These are phyloP conservation scores for Pascua guehoae DNA, from an alignment of 1,284 basidiomycete genomes.

Conservation along the genomic window DNA sequence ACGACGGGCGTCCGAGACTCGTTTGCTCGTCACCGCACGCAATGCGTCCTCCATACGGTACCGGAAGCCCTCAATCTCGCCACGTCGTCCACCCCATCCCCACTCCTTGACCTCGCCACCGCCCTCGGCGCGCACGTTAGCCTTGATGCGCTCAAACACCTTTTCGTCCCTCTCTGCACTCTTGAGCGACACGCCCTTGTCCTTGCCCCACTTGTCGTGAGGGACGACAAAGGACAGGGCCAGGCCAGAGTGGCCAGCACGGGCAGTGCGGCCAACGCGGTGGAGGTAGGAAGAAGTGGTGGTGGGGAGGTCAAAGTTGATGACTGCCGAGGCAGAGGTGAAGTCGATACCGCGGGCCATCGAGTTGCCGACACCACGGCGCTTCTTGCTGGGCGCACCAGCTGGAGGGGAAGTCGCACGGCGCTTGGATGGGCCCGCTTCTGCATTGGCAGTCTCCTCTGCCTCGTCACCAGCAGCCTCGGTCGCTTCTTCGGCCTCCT, in stretches of 20 bases:
- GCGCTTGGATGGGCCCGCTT: slow-evolving; percentile 42
- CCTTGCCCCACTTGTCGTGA: slow-evolving; percentile 66
- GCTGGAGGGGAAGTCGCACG: slow-evolving; percentile 32
- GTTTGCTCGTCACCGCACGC: slow-evolving; percentile 77
- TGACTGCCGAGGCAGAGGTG: slow-evolving; percentile 91
- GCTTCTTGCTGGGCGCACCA: slow-evolving; percentile 24
- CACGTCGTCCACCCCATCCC: slow-evolving; percentile 78
- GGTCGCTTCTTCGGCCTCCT: slow-evolving; percentile 25
- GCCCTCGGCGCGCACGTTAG: slow-evolving; percentile 62
- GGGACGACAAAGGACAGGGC: slow-evolving; percentile 88
- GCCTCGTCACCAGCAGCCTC: slow-evolving; percentile 39
- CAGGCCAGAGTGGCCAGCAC: slow-evolving; percentile 90
- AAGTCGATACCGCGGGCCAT: slow-evolving; percentile 97
- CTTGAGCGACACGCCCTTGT: slow-evolving; percentile 56
- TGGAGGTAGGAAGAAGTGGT: slow-evolving; percentile 91
- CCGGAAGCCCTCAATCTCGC: slow-evolving; percentile 90
- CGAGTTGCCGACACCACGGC: slow-evolving; percentile 75
- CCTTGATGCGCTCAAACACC: slow-evolving; percentile 73
- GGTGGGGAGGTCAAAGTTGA: slow-evolving; percentile 95
- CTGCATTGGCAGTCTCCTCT: slow-evolving; percentile 48
- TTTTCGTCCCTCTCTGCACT: slow-evolving; percentile 71
- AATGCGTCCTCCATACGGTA: slow-evolving; percentile 98
- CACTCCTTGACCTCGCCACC: slow-evolving; percentile 85
- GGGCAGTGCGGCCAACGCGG: slow-evolving; percentile 91
- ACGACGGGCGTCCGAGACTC: slow-evolving; percentile 84